These are phyloP conservation scores for Endotrypanum monterogeii DNA, from an alignment of 208 protist genomes.

Conservation along the genomic window DNA sequence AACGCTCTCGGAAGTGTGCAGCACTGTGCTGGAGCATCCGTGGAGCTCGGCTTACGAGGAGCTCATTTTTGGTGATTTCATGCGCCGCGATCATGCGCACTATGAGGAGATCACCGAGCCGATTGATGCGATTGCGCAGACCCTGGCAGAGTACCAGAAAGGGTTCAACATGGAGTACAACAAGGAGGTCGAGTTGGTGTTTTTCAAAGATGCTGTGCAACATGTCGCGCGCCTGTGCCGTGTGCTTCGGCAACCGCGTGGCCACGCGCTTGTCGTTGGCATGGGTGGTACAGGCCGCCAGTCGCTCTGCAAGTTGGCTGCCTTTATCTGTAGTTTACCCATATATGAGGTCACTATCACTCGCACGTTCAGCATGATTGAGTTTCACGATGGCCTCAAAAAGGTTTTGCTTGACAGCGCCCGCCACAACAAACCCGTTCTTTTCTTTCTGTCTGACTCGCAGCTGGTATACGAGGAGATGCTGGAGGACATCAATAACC, in stretches of 20 bases:
- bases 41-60: conserved; percentile 71
- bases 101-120: conserved; percentile 79
- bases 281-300: conserved; percentile 97
- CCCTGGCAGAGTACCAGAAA: conserved; percentile 86
- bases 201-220: conserved; percentile 97
- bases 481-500: conserved; percentile 98
- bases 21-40: conserved; percentile 52
- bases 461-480: conserved; percentile 96
- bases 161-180: conserved; percentile 94
- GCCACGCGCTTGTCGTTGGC: conserved; percentile 96
- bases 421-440: conserved; percentile 80
- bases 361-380: conserved; percentile 90
- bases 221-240: conserved; percentile 96
- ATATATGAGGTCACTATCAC: conserved; percentile 92
- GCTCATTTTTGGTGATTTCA: conserved; percentile 93
- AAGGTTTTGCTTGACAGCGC: conserved; percentile 88
- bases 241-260: conserved; percentile 95
- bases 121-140: conserved; percentile 47
- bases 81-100: conserved; percentile 85
- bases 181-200: conserved; percentile 94
- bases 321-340: conserved; percentile 92
- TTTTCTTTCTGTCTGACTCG: conserved; percentile 96
- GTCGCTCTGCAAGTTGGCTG: conserved; percentile 94
- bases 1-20: conserved; percentile 60
- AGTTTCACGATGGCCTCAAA: conserved; percentile 96